Evolutionary conservation across 208 protist genomes (phyloP), one percentile per base, ranked within the genome.

Genomic region (Porcisia hertigi): DNA sequence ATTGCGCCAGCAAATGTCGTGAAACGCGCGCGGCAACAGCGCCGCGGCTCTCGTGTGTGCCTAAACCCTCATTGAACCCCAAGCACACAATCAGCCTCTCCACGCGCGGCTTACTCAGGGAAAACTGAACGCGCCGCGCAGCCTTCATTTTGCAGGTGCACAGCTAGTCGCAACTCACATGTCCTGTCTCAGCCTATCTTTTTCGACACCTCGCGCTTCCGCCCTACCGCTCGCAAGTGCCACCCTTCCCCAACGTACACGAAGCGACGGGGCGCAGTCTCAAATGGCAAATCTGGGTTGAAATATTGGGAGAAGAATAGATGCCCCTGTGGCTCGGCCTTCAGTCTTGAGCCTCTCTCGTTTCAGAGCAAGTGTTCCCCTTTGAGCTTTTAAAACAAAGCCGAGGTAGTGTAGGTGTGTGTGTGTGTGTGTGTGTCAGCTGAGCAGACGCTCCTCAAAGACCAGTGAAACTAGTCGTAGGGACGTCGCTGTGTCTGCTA

Each of bases 51-150:
- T 49, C 41, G 36, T 2, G 14, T 23, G 69, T 58, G 14, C 57
- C n/a, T 20, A 74, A 62, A 36, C 41, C 72, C 57, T 71, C 71
- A 67, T 63, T n/a, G 63, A 71, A 87, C 11, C 92, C 86, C 45
- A 93, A 64, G 77, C 82, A 92, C 25, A 95, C 80, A 65, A 95
- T 85, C 23, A 95, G 78, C 43, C 86, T 80, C 60, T 91, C 80
- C 39, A 89, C 73, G 4, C 58, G 58, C 52, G 49, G n/a, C 58
- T 83, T 82, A 20, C 43, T 71, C 20, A 88, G 65, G 0, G 82
- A 88, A 52, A 77, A 76, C 58, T 83, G 59, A n/a, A 85, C 63
- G 8, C 75, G 75, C 64, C 76, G 76, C 1, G 66, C 69, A 23
- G 67, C 72, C 30, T 64, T 75, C 71, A 77, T 77, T 16, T 57